phyloP scores from a whole-genome alignment of 2,329 filamentous ascomycete genomes.

The Fusarium napiforme region DNA sequence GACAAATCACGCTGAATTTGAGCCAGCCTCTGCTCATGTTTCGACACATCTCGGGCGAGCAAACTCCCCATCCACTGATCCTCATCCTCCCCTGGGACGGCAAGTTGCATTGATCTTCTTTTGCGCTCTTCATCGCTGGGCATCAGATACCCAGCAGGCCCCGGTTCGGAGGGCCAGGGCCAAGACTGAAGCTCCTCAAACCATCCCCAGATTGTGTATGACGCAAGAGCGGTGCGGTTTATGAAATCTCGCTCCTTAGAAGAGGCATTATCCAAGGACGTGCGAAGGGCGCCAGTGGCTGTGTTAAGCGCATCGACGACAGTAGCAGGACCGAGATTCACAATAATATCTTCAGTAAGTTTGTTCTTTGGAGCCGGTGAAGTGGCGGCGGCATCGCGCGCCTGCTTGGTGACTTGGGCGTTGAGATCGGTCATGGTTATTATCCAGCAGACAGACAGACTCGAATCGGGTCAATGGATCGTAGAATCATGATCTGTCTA shows the following conservation, averaged over 20 bases:
- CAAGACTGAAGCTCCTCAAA: slow-evolving; percentile 74
- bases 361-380: slow-evolving; percentile 60
- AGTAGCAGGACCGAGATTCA: slow-evolving; percentile 68
- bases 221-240: slow-evolving; percentile 74
- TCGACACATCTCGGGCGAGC: slow-evolving; percentile 68
- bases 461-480: slow-evolving; percentile 29
- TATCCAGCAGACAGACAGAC: slow-evolving; percentile 33
- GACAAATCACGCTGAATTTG: slow-evolving; percentile 78
- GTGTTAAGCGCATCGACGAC: slow-evolving; percentile 69
- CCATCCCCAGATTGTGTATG: slow-evolving; percentile 79
- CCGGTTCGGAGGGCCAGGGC: slow-evolving; percentile 64
- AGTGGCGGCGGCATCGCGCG: slow-evolving; percentile 48
- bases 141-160: slow-evolving; percentile 65
- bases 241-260: slow-evolving; percentile 76
- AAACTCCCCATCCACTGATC: slow-evolving; percentile 76
- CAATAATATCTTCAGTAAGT: slow-evolving; percentile 67
- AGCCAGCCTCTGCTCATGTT: slow-evolving; percentile 78
- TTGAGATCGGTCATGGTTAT: slow-evolving; percentile 51
- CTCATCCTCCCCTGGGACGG: slow-evolving; percentile 37
- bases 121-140: slow-evolving; percentile 55
- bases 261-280: slow-evolving; percentile 72
- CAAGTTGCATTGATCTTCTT: slow-evolving; percentile 49
- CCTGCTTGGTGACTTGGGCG: slow-evolving; percentile 47
- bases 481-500: slow-evolving; percentile 46
- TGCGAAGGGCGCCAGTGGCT: slow-evolving; percentile 63